A percentile compares a stretch with the other conserved stretches of the same genome.
These are phyloP conservation scores for Ceratobasidium sp. DNA, from an alignment of 1,284 basidiomycete species.

Conservation along the genomic window DNA sequence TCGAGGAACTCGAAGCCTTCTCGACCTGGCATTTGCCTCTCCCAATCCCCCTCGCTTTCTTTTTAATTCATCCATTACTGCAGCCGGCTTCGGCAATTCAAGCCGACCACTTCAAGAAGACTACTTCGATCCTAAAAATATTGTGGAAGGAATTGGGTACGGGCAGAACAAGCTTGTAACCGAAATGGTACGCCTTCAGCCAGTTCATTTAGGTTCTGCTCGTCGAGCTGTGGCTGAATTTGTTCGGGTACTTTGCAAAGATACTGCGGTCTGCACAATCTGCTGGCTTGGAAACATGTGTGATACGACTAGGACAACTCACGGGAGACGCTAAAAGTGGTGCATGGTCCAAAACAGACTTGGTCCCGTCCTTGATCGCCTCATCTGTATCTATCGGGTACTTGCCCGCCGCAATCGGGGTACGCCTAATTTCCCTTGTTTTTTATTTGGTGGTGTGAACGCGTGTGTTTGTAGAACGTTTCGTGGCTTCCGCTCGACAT, in stretches of 20 bases:
- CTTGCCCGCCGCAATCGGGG: neutral
- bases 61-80: conserved; percentile 13
- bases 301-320: conserved; percentile 37
- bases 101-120: neutral
- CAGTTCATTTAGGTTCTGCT: neutral
- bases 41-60: neutral
- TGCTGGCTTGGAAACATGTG: conserved; percentile 7
- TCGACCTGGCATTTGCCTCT: conserved; percentile 41
- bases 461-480: neutral
- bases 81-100: neutral
- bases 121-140: neutral
- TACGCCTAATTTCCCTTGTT: neutral
- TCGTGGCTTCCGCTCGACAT: conserved; percentile 22
- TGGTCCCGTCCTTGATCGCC: conserved; percentile 30
- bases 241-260: neutral
- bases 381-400: conserved; percentile 11
- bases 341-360: conserved; percentile 39
- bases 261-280: neutral
- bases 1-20: conserved; percentile 34
- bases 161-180: conserved; percentile 15
- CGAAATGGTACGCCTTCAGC: neutral
- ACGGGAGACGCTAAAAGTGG: conserved; percentile 27
- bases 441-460: neutral
- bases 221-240: no score
- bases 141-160: neutral